phyloP scores from a whole-genome alignment of 225 moss, liverwort and hornwort species.

The Sphagnum contortum region DNA sequence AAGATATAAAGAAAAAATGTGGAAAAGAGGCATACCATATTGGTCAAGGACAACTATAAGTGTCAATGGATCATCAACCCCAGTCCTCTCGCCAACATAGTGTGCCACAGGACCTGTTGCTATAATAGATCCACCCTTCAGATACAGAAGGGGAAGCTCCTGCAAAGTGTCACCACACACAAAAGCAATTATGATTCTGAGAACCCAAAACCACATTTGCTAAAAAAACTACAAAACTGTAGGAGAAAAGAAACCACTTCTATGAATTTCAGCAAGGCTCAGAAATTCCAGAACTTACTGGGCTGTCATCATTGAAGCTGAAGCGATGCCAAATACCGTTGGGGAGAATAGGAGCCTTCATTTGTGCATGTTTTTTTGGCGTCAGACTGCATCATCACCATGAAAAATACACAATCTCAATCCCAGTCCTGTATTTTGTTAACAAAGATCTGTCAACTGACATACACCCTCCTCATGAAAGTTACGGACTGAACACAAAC shows the following conservation, averaged over 20 bases:
- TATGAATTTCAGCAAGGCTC: too few relatives aligned
- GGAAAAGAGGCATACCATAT: conserved; percentile 23
- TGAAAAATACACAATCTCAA: too few relatives aligned
- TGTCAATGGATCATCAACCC: conserved; percentile 43
- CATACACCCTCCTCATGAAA: too few relatives aligned
- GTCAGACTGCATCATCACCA: conserved; percentile 20
- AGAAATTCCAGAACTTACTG: conserved; percentile 20
- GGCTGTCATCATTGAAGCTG: conserved; percentile 73
- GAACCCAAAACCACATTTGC: too few relatives aligned
- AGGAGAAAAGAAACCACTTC: too few relatives aligned
- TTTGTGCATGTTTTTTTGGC: conserved; percentile 19
- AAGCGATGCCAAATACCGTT: conserved; percentile 84
- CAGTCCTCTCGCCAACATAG: conserved; percentile 38
- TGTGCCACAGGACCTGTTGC: conserved; percentile 74
- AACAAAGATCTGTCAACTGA: too few relatives aligned
- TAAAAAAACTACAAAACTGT: too few relatives aligned
- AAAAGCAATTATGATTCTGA: too few relatives aligned
- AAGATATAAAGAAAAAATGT: too few relatives aligned
- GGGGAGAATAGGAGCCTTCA: conserved; percentile 40
- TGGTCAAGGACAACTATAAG: conserved; percentile 67
- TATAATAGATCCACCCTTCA: conserved; percentile 76
- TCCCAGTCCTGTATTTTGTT: too few relatives aligned
- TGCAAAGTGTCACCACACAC: conserved; percentile 7
- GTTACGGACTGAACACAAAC: too few relatives aligned
- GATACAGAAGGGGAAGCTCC: conserved; percentile 81